These are phyloP conservation scores for Colletotrichum graminicola DNA, from an alignment of 2,329 filamentous ascomycete species.

Conservation along the genomic window DNA sequence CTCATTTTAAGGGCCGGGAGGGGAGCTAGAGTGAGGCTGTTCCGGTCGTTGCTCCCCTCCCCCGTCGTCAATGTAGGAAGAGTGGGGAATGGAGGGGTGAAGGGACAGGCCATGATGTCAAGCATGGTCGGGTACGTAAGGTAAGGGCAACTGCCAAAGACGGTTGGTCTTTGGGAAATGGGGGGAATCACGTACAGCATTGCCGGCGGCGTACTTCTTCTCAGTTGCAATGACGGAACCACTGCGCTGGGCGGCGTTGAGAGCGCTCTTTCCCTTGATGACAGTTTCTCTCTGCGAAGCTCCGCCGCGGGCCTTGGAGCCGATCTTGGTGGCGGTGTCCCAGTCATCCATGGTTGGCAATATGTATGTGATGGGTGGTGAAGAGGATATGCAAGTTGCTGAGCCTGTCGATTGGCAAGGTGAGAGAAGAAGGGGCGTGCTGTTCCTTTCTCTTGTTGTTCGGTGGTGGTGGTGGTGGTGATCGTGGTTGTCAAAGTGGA, in stretches of 20 bases:
- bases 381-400: conserved; percentile 7
- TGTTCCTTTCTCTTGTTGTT: conserved; percentile 36
- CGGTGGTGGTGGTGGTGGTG: conserved; percentile 42
- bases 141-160: background rate
- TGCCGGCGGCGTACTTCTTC: conserved; percentile 88
- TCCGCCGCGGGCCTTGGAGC: conserved; percentile 82
- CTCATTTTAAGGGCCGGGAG: background rate
- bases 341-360: conserved; percentile 80
- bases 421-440: conserved; percentile 22
- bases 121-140: conserved; percentile 3
- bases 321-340: conserved; percentile 93
- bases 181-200: conserved; percentile 73
- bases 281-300: conserved; percentile 83
- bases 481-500: conserved; percentile 24
- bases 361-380: conserved; percentile 44
- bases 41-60: background rate
- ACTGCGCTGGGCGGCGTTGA: conserved; percentile 90
- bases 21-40: background rate
- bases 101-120: conserved; percentile 31
- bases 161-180: background rate
- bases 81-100: conserved; percentile 36
- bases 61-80: background rate
- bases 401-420: background rate
- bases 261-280: conserved; percentile 81
- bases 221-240: conserved; percentile 85